Evolutionary conservation across 441 rosid genomes (phyloP).

Genomic region (Populus hybrid): DNA sequence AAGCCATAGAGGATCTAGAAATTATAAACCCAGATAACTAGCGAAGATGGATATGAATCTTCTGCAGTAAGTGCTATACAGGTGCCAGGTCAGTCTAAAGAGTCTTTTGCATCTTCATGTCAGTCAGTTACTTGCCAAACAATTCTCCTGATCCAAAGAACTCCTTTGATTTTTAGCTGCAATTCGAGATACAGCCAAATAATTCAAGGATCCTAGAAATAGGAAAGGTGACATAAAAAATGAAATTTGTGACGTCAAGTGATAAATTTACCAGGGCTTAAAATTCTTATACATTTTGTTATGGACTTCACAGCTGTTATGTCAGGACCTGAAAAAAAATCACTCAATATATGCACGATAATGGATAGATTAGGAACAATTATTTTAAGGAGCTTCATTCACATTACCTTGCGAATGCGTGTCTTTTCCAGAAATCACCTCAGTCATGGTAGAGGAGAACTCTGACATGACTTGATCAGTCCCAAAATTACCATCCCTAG

Average conservation of each 20-base stretch:
- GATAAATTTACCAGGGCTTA: slow-evolving; percentile 49
- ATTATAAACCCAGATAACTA: background rate
- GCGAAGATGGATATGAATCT: slow-evolving; percentile 11
- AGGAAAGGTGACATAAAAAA: background rate
- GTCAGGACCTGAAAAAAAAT: slow-evolving; percentile 43
- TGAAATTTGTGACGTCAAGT: background rate
- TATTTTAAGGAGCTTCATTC: slow-evolving; percentile 6
- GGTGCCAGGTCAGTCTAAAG: slow-evolving; percentile 27
- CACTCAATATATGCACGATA: background rate
- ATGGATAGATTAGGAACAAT: background rate
- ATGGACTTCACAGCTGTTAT: slow-evolving; percentile 44
- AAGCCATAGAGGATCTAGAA: background rate
- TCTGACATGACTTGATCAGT: slow-evolving; percentile 43
- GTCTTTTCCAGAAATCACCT: slow-evolving; percentile 44
- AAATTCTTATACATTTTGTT: slow-evolving; percentile 47
- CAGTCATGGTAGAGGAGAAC: slow-evolving; percentile 46
- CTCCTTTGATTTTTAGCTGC: slow-evolving; percentile 41
- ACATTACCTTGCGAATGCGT: slow-evolving; percentile 37
- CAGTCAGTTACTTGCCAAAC: slow-evolving; percentile 19
- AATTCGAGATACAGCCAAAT: slow-evolving; percentile 8
- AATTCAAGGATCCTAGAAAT: background rate
- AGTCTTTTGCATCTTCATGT: slow-evolving; percentile 19
- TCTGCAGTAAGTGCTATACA: slow-evolving; percentile 25
- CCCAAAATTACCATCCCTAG: slow-evolving; percentile 37
- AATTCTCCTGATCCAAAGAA: slow-evolving; percentile 25